Evolutionary conservation across 2,329 filamentous ascomycete species (phyloP).

Genomic region (Blastomyces gilchristii): DNA sequence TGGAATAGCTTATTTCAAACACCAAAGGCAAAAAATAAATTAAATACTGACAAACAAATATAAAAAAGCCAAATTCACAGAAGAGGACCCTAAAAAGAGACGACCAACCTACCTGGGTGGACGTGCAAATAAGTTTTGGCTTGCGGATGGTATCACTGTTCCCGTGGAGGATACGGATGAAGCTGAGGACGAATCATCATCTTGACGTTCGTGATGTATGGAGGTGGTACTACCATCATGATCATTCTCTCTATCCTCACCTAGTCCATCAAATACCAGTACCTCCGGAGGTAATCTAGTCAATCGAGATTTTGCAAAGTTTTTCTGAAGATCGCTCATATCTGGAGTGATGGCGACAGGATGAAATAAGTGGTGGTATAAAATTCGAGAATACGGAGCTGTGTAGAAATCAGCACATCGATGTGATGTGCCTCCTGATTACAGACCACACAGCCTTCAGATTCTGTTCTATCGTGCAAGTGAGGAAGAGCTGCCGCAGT

Average conservation of each 20-base stretch:
- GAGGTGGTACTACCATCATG: constrained; percentile 18
- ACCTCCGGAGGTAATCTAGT: constrained; percentile 50
- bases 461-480: neutral
- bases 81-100: neutral
- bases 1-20: neutral
- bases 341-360: neutral
- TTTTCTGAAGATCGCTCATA: constrained; percentile 75
- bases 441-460: neutral
- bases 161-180: constrained; percentile 89
- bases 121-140: constrained; percentile 61
- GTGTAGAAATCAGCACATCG: neutral
- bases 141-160: constrained; percentile 73
- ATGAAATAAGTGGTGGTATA: neutral
- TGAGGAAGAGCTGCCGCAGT: neutral
- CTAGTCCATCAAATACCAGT: constrained; percentile 35
- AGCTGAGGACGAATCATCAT: constrained; percentile 60
- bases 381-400: neutral
- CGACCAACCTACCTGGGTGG: constrained; percentile 49
- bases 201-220: constrained; percentile 23
- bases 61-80: neutral
- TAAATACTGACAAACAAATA: neutral
- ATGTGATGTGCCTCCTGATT: neutral
- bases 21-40: neutral
- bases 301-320: constrained; percentile 68
- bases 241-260: constrained; percentile 26